Percentiles rank a stretch among this genome's conserved stretches.
These are phyloP conservation scores for Acrasis kona DNA, from an alignment of 78 protist genomes.

Conservation along the genomic window DNA sequence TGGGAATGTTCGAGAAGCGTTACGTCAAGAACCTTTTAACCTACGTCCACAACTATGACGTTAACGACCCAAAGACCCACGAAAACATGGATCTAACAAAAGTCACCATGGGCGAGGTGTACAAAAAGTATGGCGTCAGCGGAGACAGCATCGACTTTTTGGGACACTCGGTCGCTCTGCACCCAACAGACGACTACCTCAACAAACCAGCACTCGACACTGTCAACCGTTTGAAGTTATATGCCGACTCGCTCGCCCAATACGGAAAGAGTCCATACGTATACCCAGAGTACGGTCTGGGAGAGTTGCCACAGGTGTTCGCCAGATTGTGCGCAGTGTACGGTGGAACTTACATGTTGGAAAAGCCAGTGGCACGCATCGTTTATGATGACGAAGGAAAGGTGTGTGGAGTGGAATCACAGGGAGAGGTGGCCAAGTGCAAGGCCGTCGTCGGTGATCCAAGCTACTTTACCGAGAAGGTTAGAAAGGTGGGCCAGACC, in stretches of 20 bases:
- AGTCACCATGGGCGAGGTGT: constrained; percentile 63
- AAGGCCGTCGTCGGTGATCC: constrained; percentile 88
- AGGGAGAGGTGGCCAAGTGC: constrained; percentile 54
- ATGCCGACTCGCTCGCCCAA: constrained; percentile 66
- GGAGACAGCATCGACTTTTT: constrained; percentile 80
- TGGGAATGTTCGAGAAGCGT: constrained; percentile 96
- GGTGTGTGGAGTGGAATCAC: constrained; percentile 69
- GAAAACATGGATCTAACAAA: constrained; percentile 32
- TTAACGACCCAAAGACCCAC: constrained; percentile 45
- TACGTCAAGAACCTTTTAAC: constrained; percentile 70
- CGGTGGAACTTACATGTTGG: constrained; percentile 97
- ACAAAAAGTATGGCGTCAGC: constrained; percentile 68
- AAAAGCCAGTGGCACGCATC: constrained; percentile 76
- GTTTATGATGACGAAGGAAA: constrained; percentile 68
- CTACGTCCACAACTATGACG: constrained; percentile 66
- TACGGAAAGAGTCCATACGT: constrained; percentile 85
- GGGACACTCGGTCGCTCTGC: constrained; percentile 94
- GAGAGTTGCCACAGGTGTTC: constrained; percentile 90
- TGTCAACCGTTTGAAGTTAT: constrained; percentile 65
- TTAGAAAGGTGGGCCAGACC: constrained; percentile 50
- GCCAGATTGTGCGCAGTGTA: constrained; percentile 91
- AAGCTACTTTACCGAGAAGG: constrained; percentile 83
- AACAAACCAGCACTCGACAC: constrained; percentile 64
- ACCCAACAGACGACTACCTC: constrained; percentile 26
- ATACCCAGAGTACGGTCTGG: constrained; percentile 97